Base-by-base conservation (phyloP, 2,329 filamentous ascomycete species). In the Penicillium occitanis region DNA sequence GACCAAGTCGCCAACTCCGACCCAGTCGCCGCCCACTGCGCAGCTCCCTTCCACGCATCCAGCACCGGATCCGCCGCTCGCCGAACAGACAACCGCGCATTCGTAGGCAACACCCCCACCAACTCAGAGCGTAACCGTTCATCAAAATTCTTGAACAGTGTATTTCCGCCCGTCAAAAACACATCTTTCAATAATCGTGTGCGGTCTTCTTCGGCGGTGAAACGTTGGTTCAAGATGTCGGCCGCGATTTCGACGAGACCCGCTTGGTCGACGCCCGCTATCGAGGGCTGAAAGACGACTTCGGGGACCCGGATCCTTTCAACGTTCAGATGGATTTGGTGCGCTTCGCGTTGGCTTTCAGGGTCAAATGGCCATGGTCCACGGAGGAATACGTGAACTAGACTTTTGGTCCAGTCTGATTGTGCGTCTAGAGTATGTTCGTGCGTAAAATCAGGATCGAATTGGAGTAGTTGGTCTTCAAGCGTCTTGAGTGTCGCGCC, bases 221-320 rank as follows among this genome's bases (percentile, higher is more conserved):
- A 87, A 2, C 95, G 89, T 78, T 96, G 91, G 55, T 87, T 92
- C 28, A 98, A 83, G 69, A 99, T 95, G 73, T 96, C 92, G 17
- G 92, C 90, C 0, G 91, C 91, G 66, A 98, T 96, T 77, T 99
- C 95, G 19, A 97, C 86, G 61, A 99, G 87, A 33, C 95, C 95
- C 1, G 94, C 92, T 80, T 99, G 95, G 77, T 98, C 93, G 57
- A 97, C 82, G 6, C 93, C 93, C 0, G 93, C 93, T 74, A 98
- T 96, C 17, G 90, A 89, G 0, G 93, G 94, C 74, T 96, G 92
- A 82, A 97, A 97, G 19, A 97, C 86, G 8, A 97, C 90, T 80
- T 98, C 94, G 2, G 93, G 93, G 1, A 96, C 92, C 61, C 93
- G 90, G 77, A 98, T 96, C 65, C 94, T 90, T 82, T 98, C 93